Evolutionary conservation across 257 asterid genomes (phyloP).

Genomic region (Solanum sejunctum): DNA sequence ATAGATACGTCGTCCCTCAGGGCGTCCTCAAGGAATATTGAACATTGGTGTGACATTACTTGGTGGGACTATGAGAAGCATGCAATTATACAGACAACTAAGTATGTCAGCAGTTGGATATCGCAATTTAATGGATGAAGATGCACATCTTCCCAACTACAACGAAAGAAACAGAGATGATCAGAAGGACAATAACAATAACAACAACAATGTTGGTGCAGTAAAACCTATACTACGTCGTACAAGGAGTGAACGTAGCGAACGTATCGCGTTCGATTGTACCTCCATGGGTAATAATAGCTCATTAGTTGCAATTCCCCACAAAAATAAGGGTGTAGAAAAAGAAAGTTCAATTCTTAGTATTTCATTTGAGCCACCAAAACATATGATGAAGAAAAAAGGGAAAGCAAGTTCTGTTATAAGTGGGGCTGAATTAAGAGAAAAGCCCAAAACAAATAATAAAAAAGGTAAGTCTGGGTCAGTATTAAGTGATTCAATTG

Average conservation of each 20-base stretch:
- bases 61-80: slow-evolving; percentile 62
- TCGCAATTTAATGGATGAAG: slow-evolving; percentile 32
- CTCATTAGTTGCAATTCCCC: slow-evolving; percentile 25
- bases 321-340: slow-evolving; percentile 1
- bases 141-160: neutral
- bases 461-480: slow-evolving; percentile 42
- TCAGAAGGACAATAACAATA: neutral
- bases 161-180: neutral
- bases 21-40: slow-evolving; percentile 54
- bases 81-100: slow-evolving; percentile 46
- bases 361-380: slow-evolving; percentile 36
- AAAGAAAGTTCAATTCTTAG: slow-evolving; percentile 53
- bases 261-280: slow-evolving; percentile 22
- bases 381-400: slow-evolving; percentile 2
- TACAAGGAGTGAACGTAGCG: slow-evolving; percentile 60
- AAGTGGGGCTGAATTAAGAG: slow-evolving; percentile 43
- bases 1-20: slow-evolving; percentile 69
- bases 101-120: slow-evolving; percentile 7
- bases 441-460: slow-evolving; percentile 17
- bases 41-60: slow-evolving; percentile 69
- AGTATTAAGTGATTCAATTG: slow-evolving; percentile 43
- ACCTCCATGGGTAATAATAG: slow-evolving; percentile 19
- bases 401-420: slow-evolving; percentile 83
- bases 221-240: slow-evolving; percentile 34
- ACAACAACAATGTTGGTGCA: neutral